Base-by-base conservation (phyloP, 139 green algal species). In the Nannochloris sp. region DNA sequence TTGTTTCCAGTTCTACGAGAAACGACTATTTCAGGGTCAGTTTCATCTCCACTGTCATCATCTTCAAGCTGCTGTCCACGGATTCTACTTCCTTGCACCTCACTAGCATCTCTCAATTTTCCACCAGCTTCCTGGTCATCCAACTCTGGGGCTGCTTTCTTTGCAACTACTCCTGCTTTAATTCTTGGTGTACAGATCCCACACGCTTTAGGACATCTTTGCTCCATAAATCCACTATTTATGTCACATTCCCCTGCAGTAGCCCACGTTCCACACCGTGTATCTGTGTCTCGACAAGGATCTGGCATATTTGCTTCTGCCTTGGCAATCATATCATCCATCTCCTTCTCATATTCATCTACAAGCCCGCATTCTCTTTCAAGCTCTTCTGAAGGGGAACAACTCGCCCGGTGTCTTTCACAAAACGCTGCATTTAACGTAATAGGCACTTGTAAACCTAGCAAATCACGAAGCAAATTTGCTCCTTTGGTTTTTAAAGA, bases 371-470 rank as follows among this genome's bases (percentile, higher is more conserved):
- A 94, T 60, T 86, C 82, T 4, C 56, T 36, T 1, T 68, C 19
- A 39, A 95, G 73, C 76, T 91, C 75, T 30, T 85, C 65, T 2
- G 66, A 78, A 7, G 71, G 68, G 1, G 76, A 73, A 74, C 88
- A 95, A 47, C 82, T 57, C 10, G 60, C 54, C 6, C 78, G 57
- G 72, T 91, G 81, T 56, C 73, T 86, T 65, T 92, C 77, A 61
- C 88, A 95, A 51, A 93, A 84, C 9, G 77, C 88, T 0, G 73
- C 84, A 62, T 95, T 95, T 6, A 95, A 75, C 27, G 75, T 87
- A 9, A 87, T 60, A 15, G 38, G 33, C 27, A 80, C 78, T 64
- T 93, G 78, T 38, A 90, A 79, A 13, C 81, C 47, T 46, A 95
- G 67, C 46, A 95, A 57, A 77, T 92, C 81, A 0, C 66, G 29